Base-by-base conservation (phyloP, 75 land plant species). In the Picea sitchensis region DNA sequence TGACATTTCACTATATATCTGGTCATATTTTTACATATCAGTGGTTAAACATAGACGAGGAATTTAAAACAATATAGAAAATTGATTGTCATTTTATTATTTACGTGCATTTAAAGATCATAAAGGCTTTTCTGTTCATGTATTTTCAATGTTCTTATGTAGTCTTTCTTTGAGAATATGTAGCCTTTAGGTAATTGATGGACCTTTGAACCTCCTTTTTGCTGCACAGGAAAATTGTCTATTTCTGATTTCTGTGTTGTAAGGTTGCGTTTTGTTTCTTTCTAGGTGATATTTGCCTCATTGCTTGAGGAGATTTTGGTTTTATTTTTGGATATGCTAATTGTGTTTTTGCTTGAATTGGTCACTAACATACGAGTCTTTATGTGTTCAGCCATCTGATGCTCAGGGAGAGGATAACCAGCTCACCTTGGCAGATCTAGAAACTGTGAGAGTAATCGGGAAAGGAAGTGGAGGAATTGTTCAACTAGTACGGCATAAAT, bases 401-500 rank as follows among this genome's bases (percentile, higher is more conserved):
- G 73, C 89, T 20, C 83, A 84, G 58, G 88, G 92, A 58, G 65
- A 78, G n/a, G 97, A 96, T 80, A 86, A 83, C 47, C 86, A 89
- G 59, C 76, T 94, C 74, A 75, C 76, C 65, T 86, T 96, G 79
- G 92, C 85, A 44, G 99, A 96, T 58, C 23, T 96, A 75, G 97
- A 96, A 76, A 77, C 89, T 14, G 81, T 92, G 58, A 90, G 91
- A 87, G 99, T 96, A 20, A 86, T 96, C 61, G 99, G 97, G 17
- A 92, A 96, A 84, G 97, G 97, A 15, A 88, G 82, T 84, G 87
- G 95, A 67, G 99, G 95, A 58, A 87, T 91, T 87, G 99, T 96
- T 81, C 97, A 91, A 82, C 81, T 96, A 61, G 97, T 96, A 58
- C 92, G 90, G n/a, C 97, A 96, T 81, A 94, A 94, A 81, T 96